These are phyloP conservation scores for Lunularia cruciata DNA, from an alignment of 225 moss, liverwort and hornwort species.

Conservation along the genomic window DNA sequence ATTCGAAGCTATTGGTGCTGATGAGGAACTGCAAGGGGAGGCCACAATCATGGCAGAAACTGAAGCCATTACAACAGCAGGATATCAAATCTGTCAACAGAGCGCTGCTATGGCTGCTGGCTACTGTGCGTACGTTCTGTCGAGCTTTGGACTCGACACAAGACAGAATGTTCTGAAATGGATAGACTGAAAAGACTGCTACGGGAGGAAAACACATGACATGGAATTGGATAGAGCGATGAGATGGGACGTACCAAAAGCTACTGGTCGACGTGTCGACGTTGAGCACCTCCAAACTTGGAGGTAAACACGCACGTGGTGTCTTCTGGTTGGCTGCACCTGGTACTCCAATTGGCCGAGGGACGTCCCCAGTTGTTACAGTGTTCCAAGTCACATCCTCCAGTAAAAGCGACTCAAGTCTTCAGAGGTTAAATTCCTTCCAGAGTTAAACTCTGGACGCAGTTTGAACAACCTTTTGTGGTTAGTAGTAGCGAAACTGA, in stretches of 20 bases:
- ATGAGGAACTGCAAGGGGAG: neutral
- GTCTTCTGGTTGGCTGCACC: neutral
- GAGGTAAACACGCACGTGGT: neutral
- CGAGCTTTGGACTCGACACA: neutral
- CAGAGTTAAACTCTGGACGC: too few species aligned
- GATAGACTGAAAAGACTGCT: conserved; percentile 3
- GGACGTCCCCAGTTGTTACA: too few species aligned
- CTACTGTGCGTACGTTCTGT: conserved; percentile 1
- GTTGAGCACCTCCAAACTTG: conserved; percentile 3
- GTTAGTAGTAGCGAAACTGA: too few species aligned
- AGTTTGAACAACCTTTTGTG: too few species aligned
- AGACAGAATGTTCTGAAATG: neutral
- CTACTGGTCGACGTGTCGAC: conserved; percentile 16
- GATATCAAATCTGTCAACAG: neutral
- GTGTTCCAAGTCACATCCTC: too few species aligned
- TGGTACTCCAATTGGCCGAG: neutral
- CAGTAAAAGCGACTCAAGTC: too few species aligned
- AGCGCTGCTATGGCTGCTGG: conserved; percentile 4
- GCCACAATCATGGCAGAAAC: conserved; percentile 2
- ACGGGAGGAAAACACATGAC: neutral
- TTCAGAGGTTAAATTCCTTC: too few species aligned
- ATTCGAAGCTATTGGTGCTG: conserved; percentile 8
- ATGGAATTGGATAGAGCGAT: conserved; percentile 9
- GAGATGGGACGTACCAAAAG: neutral
- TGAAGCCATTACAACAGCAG: conserved; percentile 6